Evolutionary conservation across 1,139 yeast genomes (phyloP), one percentile per base, ranked within the genome.

Genomic region (Pichia sp.): DNA sequence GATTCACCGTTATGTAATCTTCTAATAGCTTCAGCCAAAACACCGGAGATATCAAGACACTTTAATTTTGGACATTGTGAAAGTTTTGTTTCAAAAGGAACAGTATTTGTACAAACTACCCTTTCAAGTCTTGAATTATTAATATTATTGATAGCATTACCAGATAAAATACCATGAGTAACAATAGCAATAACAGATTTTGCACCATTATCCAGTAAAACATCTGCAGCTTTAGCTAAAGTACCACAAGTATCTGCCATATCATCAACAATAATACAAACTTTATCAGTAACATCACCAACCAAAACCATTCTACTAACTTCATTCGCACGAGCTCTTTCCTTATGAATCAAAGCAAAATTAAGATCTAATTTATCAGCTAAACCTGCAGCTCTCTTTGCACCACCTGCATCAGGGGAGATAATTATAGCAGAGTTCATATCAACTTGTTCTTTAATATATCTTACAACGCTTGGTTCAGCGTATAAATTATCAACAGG

Each of bases 231-330:
- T 66, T 89, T 91, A 48, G 89, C 93, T 52, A 91, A 69, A 4
- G 98, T 91, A 45, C 97, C 97, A 67, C 97, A 91, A 19, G 98
- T 91, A 61, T 91, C 98, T 37, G 97, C 98, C 95, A 91, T 89
- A 61, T 91, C 98, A 65, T 91, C 98, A 34, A 91, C 94, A 52
- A 91, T 77, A 44, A 91, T 72, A 64, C 97, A 89, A 39, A 84
- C 77, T 64, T 88, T 88, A 52, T 80, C 82, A 10, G 81, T 68
- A 31, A 91, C 98, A 62, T 91, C 97, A 51, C 98, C 98, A 40
- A 91, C 98, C 42, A 91, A 74, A 22, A 91, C 96, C 98, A 89
- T 89, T 56, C 86, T 74, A 33, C 89, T 78, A 24, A 89, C 95
- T 61, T 88, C 96, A 62, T 91, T 91, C 35, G 97, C 96, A 49